Evolutionary conservation across 1,284 basidiomycete species (phyloP).

Genomic region (Ganoderma meredithae): DNA sequence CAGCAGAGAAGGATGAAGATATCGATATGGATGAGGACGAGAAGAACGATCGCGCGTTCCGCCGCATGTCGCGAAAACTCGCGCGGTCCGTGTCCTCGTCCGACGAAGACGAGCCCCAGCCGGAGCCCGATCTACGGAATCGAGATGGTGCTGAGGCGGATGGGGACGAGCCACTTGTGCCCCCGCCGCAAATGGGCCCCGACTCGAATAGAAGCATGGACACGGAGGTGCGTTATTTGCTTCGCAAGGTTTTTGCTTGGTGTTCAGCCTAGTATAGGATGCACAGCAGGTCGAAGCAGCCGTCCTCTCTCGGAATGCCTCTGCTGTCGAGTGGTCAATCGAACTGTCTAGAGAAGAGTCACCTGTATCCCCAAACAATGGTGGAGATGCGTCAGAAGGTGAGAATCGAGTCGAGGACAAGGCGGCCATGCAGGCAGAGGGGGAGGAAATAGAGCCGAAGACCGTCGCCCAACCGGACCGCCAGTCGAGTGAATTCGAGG

Average conservation of each 20-base stretch:
- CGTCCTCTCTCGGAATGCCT: slow-evolving; percentile 6
- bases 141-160: slow-evolving; percentile 6
- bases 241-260: not conserved
- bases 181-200: slow-evolving; percentile 33
- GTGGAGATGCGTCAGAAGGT: not conserved
- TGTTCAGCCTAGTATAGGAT: slow-evolving; percentile 21
- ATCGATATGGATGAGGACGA: slow-evolving; percentile 36
- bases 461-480: not conserved
- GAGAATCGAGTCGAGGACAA: not conserved
- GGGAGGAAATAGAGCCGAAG: not conserved
- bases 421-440: not conserved
- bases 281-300: slow-evolving; percentile 18
- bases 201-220: slow-evolving; percentile 29
- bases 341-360: not conserved
- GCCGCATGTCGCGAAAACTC: slow-evolving; percentile 37
- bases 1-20: slow-evolving; percentile 31
- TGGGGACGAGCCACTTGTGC: slow-evolving; percentile 23
- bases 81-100: slow-evolving; percentile 34
- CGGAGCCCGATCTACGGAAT: slow-evolving; percentile 15
- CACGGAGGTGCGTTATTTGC: slow-evolving; percentile 24
- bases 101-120: slow-evolving; percentile 37
- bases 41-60: slow-evolving; percentile 35
- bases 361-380: not conserved
- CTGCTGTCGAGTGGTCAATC: slow-evolving; percentile 2
- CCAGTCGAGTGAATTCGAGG: not conserved